Evolutionary conservation across 257 asterid species (phyloP), one percentile per base, ranked within the genome.

Genomic region (Vinca minor): DNA sequence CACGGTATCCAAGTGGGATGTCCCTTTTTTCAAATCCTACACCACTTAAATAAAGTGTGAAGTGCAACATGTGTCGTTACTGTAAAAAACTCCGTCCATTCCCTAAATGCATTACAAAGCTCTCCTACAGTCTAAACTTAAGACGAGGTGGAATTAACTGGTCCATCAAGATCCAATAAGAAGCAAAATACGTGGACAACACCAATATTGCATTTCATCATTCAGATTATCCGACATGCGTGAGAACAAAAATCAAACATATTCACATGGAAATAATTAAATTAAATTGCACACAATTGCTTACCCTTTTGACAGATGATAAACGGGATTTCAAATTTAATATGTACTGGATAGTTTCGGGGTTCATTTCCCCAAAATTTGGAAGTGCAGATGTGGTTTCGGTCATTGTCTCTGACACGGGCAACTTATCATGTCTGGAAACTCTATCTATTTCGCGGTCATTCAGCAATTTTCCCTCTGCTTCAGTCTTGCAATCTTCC

Each of bases 271-370:
- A 36, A 18, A 20, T 39, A 15, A n/a, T n/a, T 14, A 23, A 35
- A 39, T 23, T 21, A 15, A 20, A 6, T 12, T 18, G 31, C 23
- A 29, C n/a, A 21, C 17, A 54, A 15, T 32, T 25, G 59, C 56
- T 48, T 74, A 85, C 98, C 95, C 81, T 89, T 76, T 83, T 87
- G 47, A 72, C 83, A 45, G 91, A 89, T 68, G 86, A 76, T 69
- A 92, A 65, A 61, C 77, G 84, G 55, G 88, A 79, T 49, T 73
- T 89, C 79, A 92, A 71, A 55, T 75, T 81, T 70, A 79, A 66
- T 69, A 92, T 79, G 69, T 88, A 87, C 63, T 83, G 72, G 44
- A 71, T 84, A 74, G 95, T 93, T 81, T 92, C 93, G 56, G 90
- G 86, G 48, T 89, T 77, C 86, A 87, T 83, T 76, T 85, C 87